Base-by-base conservation (phyloP, 495 filamentous ascomycete genomes). In the Aspergillus indologenus region DNA sequence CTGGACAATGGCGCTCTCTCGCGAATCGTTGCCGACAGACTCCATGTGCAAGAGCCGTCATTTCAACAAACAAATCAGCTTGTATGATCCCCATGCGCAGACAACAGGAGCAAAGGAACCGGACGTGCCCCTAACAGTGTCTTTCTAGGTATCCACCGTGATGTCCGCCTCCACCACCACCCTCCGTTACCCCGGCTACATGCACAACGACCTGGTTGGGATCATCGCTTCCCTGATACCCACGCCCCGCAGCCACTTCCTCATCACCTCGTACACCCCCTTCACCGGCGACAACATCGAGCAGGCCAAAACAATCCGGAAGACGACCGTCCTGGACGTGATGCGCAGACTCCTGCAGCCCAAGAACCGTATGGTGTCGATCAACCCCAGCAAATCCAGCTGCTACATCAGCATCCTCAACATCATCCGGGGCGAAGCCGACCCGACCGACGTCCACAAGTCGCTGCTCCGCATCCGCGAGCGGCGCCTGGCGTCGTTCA, bases 331-430 rank as follows among this genome's bases (percentile, higher is more conserved):
- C 0, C 77, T 98, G 18, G 94, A 98, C 73, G 94, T 98, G 48
- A 98, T 98, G 94, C 85, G 94, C 26, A 84, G 94, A 45, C 81
- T 98, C 9, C 79, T 98, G 47, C 94, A 98, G 72, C 94, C 94
- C 44, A 98, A 98, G 80, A 98, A 98, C 72, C 87, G 95, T 66
- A 98, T 98, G 94, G 94, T 98, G 40, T 95, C 92, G 42, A 96
- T 93, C 47, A 89, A 91, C 58, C 92, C 93, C 18, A 90, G 90
- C 66, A 98, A 96, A 74, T 92, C 90, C 75, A 96, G 90, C 74
- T 98, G 95, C 78, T 98, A 98, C 75, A 96, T 98, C 65, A 96
- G 91, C 43, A 98, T 98, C 64, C 81, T 98, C 47, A 98, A 98
- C 71, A 96, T 98, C 68, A 98, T 98, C 68, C 92, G 96, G 71